Percentiles rank a stretch among this genome's conserved stretches.
These are phyloP conservation scores for Solanum medicagineum DNA, from an alignment of 257 asterid genomes.

Conservation along the genomic window DNA sequence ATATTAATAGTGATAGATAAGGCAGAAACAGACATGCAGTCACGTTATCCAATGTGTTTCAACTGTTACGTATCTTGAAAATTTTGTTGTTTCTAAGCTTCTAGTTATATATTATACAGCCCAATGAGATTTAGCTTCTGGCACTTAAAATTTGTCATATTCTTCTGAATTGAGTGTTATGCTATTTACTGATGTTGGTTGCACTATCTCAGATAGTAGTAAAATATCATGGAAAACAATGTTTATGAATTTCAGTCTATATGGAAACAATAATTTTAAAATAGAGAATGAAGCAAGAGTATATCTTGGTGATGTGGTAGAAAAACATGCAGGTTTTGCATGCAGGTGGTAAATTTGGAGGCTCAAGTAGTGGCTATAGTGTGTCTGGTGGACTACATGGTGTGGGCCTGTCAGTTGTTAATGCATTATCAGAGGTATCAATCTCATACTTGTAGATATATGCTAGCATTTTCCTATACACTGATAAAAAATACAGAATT, in stretches of 20 bases:
- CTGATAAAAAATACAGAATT: background rate
- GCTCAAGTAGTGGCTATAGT: conserved; percentile 90
- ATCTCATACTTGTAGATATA: background rate
- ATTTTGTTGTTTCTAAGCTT: background rate
- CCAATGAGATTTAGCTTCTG: background rate
- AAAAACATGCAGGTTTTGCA: conserved; percentile 74
- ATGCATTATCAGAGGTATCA: conserved; percentile 90
- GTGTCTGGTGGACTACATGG: conserved; percentile 99
- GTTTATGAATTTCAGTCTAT: background rate
- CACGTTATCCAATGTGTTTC: background rate
- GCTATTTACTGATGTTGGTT: background rate
- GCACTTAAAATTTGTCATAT: background rate
- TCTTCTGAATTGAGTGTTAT: background rate
- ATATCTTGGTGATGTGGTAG: background rate
- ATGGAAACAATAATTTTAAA: background rate
- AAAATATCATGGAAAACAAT: background rate
- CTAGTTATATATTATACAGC: background rate
- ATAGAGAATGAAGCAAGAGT: background rate
- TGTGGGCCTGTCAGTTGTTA: conserved; percentile 95
- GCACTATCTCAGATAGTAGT: background rate
- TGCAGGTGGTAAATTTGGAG: conserved; percentile 99
- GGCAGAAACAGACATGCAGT: background rate
- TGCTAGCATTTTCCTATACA: background rate
- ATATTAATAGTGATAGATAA: background rate
- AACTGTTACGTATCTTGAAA: background rate